Percentiles rank a stretch among this genome's conserved stretches.
These are phyloP conservation scores for Salvia splendens DNA, from an alignment of 257 asterid species.

Conservation along the genomic window DNA sequence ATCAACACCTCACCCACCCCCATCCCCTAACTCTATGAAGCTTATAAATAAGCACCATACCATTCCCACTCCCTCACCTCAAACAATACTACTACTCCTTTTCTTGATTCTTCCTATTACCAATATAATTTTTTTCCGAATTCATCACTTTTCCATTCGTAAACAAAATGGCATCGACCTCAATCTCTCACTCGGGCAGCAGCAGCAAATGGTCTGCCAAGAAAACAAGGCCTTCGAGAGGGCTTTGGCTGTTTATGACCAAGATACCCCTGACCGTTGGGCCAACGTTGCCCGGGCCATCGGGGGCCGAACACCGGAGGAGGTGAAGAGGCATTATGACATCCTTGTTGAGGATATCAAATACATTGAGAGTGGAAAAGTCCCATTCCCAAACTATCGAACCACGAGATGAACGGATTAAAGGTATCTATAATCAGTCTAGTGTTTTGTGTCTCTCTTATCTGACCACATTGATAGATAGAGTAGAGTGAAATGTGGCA, in stretches of 20 bases:
- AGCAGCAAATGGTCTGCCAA: slow-evolving; percentile 57
- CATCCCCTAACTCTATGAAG: slow-evolving; percentile 9
- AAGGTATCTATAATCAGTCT: too few species aligned
- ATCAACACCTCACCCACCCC: slow-evolving; percentile 30
- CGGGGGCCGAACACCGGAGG: slow-evolving; percentile 69
- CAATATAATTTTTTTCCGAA: not conserved
- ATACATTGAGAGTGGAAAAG: slow-evolving; percentile 64
- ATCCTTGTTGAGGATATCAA: slow-evolving; percentile 61
- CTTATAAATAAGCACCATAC: slow-evolving; percentile 41
- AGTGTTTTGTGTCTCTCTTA: not conserved
- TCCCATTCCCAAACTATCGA: slow-evolving; percentile 67
- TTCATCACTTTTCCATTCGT: not conserved
- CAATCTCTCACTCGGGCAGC: slow-evolving; percentile 40
- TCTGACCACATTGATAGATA: not conserved
- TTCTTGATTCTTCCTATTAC: not conserved
- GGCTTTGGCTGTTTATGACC: slow-evolving; percentile 75
- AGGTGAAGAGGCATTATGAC: slow-evolving; percentile 74
- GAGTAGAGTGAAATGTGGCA: slow-evolving; percentile 2
- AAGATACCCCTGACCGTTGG: slow-evolving; percentile 86
- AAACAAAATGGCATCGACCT: slow-evolving; percentile 46
- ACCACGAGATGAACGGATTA: slow-evolving; percentile 32
- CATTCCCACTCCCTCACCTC: slow-evolving; percentile 18
- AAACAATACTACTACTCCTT: not conserved
- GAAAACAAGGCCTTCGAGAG: slow-evolving; percentile 84
- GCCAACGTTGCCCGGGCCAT: slow-evolving; percentile 69